phyloP scores from a whole-genome alignment of 2,329 filamentous ascomycete species.

The Graphium sp. region DNA sequence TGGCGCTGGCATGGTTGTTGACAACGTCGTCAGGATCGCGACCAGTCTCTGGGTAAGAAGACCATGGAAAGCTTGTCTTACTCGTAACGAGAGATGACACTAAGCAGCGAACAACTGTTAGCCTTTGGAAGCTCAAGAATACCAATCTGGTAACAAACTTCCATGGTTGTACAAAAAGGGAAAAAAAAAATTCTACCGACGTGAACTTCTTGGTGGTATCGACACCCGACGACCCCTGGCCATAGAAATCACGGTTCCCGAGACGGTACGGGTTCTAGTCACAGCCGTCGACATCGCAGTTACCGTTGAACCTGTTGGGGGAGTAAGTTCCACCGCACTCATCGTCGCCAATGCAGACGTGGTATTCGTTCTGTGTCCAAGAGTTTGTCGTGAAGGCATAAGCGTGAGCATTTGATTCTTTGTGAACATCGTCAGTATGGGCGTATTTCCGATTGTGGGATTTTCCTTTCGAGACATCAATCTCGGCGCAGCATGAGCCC shows the following conservation, averaged over 20 bases:
- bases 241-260: constrained; percentile 43
- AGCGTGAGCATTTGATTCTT: constrained; percentile 37
- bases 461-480: constrained; percentile 28
- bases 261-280: constrained; percentile 50
- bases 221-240: constrained; percentile 30
- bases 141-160: too few relatives aligned
- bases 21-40: constrained; percentile 11
- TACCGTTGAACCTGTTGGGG: constrained; percentile 32
- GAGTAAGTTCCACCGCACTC: constrained; percentile 30
- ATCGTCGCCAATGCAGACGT: constrained; percentile 11
- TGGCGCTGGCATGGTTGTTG: constrained; percentile 10
- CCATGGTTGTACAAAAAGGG: too few relatives aligned
- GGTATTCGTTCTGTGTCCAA: constrained; percentile 25
- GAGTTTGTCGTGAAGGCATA: constrained; percentile 39
- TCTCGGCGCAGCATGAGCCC: constrained; percentile 39
- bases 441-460: neutral
- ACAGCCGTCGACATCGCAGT: constrained; percentile 48
- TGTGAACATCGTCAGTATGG: neutral
- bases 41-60: constrained; percentile 19
- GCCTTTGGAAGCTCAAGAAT: neutral
- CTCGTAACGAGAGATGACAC: constrained; percentile 5
- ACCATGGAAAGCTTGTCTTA: constrained; percentile 12
- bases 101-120: neutral
- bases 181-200: constrained; percentile 4
- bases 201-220: constrained; percentile 40